Evolutionary conservation across 352 stramenopile species (phyloP).

Genomic region (Phytophthora podocarpi): DNA sequence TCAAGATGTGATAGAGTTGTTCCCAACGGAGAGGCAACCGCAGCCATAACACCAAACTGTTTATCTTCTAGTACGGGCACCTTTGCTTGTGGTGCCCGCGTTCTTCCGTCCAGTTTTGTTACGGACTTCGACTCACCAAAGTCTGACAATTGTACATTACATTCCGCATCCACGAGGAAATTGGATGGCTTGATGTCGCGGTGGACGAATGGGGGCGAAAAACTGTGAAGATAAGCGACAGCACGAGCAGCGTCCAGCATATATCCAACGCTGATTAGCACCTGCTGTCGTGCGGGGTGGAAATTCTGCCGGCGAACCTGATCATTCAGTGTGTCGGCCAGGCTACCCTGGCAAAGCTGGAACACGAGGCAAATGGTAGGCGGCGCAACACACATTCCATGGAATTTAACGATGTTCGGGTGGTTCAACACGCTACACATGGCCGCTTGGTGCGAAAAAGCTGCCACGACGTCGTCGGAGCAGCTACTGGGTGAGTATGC

Average conservation of each 20-base stretch:
- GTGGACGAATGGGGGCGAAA: slow-evolving; percentile 50
- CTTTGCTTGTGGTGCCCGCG: slow-evolving; percentile 2
- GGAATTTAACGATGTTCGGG: slow-evolving; percentile 49
- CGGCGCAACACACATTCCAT: slow-evolving; percentile 47
- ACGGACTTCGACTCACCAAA: slow-evolving; percentile 43
- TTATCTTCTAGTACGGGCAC: slow-evolving; percentile 18
- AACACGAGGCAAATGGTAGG: slow-evolving; percentile 52
- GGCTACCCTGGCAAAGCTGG: slow-evolving; percentile 40
- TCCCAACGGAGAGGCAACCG: slow-evolving; percentile 11
- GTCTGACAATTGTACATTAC: slow-evolving; percentile 44
- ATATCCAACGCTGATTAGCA: slow-evolving; percentile 43
- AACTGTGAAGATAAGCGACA: slow-evolving; percentile 57
- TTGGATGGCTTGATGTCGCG: slow-evolving; percentile 54
- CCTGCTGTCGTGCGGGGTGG: slow-evolving; percentile 30
- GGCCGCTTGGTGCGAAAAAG: slow-evolving; percentile 50
- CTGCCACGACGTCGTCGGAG: slow-evolving; percentile 36
- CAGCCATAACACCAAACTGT: not conserved
- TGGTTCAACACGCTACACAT: slow-evolving; percentile 42
- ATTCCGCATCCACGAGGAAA: slow-evolving; percentile 44
- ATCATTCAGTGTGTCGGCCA: slow-evolving; percentile 27
- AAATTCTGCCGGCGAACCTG: slow-evolving; percentile 22
- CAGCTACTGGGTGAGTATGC: slow-evolving; percentile 42
- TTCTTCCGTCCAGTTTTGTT: slow-evolving; percentile 6
- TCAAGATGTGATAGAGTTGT: slow-evolving; percentile 9
- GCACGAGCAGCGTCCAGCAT: slow-evolving; percentile 56